phyloP scores from a whole-genome alignment of 345 rosid genomes.

The Salix caprea region DNA sequence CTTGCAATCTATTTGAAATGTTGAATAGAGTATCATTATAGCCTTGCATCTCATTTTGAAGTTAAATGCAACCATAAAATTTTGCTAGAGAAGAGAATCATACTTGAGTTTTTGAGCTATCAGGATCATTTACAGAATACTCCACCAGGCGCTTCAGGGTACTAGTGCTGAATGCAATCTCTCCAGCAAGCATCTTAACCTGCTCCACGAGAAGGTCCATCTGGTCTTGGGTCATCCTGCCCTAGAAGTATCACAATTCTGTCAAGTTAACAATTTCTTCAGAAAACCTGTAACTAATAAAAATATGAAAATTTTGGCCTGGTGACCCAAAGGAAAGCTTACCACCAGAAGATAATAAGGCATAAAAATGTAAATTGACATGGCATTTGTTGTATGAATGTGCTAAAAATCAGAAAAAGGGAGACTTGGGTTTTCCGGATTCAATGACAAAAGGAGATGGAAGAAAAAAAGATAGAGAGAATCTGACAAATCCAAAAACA shows the following conservation, averaged over 20 bases:
- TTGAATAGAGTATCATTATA: not conserved
- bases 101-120: conserved; percentile 75
- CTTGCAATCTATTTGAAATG: not conserved
- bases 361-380: not conserved
- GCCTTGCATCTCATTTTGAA: not conserved
- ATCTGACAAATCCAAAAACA: not conserved
- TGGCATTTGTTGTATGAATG: not conserved
- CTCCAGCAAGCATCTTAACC: conserved; percentile 99
- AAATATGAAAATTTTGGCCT: not conserved
- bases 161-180: conserved; percentile 89
- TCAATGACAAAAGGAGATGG: not conserved
- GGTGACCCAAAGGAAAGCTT: not conserved
- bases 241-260: conserved; percentile 36
- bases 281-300: not conserved
- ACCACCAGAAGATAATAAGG: not conserved
- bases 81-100: conserved; percentile 2
- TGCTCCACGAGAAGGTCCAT: conserved; percentile 97
- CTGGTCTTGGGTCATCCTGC: conserved; percentile 77
- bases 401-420: not conserved
- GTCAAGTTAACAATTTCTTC: not conserved
- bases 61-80: not conserved
- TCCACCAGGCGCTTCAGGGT: conserved; percentile 92
- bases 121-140: conserved; percentile 85
- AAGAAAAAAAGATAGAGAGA: no score
- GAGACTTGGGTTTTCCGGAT: not conserved